phyloP scores from a whole-genome alignment of 2,329 filamentous ascomycete genomes.

The Diaporthe humulicola region DNA sequence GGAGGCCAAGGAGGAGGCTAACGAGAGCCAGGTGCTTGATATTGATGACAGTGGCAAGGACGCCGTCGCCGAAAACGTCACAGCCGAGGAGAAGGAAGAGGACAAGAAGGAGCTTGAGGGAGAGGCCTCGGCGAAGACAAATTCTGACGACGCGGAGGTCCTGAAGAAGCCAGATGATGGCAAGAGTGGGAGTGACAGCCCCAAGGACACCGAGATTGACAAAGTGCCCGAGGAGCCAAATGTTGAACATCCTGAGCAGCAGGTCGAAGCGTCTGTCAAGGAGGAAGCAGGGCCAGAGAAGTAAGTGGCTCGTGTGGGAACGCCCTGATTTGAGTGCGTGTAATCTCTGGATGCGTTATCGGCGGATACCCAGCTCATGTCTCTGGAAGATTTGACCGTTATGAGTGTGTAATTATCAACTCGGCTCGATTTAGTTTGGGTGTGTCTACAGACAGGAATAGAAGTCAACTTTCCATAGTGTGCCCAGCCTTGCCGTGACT shows the following conservation, averaged over 20 bases:
- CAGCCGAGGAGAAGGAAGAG: constrained; percentile 32
- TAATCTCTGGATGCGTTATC: not conserved
- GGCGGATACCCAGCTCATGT: constrained; percentile 19
- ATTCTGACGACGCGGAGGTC: not conserved
- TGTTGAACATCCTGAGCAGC: not conserved
- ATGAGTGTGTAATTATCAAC: not conserved
- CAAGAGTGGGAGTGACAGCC: not conserved
- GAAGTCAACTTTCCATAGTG: not conserved
- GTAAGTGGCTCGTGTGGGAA: constrained; percentile 26
- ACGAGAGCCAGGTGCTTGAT: constrained; percentile 46
- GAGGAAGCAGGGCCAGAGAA: constrained; percentile 37
- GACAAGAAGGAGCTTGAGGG: constrained; percentile 14
- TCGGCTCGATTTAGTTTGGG: not conserved
- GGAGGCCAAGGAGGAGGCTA: constrained; percentile 37
- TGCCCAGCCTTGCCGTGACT: not conserved
- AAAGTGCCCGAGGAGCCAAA: not conserved
- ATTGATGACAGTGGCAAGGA: constrained; percentile 51
- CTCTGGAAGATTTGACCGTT: not conserved
- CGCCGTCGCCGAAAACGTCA: constrained; percentile 36
- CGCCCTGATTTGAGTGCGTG: not conserved
- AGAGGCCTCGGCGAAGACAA: not conserved
- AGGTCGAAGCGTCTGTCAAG: constrained; percentile 28
- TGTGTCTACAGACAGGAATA: not conserved
- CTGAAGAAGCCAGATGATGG: not conserved
- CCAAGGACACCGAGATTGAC: not conserved